phyloP scores from a whole-genome alignment of 495 filamentous ascomycete species.

The Aspergillus bridgeri region DNA sequence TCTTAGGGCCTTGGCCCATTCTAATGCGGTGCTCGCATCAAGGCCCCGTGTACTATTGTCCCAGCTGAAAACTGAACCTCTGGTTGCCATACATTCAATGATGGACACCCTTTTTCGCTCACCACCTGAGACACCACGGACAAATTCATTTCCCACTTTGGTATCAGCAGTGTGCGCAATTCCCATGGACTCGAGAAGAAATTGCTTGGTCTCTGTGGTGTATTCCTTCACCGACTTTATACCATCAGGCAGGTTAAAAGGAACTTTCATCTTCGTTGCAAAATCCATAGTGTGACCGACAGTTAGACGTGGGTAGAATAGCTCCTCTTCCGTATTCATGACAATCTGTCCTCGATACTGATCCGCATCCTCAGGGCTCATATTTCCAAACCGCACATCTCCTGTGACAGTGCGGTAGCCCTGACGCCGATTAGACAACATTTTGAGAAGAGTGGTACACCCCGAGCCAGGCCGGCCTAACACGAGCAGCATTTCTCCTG shows the following conservation, averaged over 20 bases:
- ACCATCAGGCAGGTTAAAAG: slow-evolving; percentile 29
- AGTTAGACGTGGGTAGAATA: slow-evolving; percentile 60
- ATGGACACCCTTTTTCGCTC: slow-evolving; percentile 73
- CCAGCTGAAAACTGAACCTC: slow-evolving; percentile 58
- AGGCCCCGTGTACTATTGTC: slow-evolving; percentile 62
- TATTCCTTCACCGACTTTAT: slow-evolving; percentile 47
- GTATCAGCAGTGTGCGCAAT: slow-evolving; percentile 81
- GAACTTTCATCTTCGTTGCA: slow-evolving; percentile 45
- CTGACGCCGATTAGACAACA: slow-evolving; percentile 54
- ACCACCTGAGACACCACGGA: slow-evolving; percentile 81
- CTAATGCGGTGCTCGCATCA: slow-evolving; percentile 55
- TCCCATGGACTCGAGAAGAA: slow-evolving; percentile 64
- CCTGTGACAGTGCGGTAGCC: slow-evolving; percentile 54
- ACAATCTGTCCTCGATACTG: slow-evolving; percentile 62
- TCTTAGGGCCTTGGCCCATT: slow-evolving; percentile 44
- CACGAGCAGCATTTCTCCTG: slow-evolving; percentile 35
- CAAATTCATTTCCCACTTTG: slow-evolving; percentile 72
- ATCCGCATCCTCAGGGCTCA: slow-evolving; percentile 49
- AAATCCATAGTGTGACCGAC: slow-evolving; percentile 67
- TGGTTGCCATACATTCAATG: slow-evolving; percentile 60
- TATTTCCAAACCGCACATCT: slow-evolving; percentile 56
- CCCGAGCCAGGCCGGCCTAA: slow-evolving; percentile 32
- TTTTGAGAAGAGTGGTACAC: slow-evolving; percentile 48
- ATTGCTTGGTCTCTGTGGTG: slow-evolving; percentile 55
- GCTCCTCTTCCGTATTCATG: slow-evolving; percentile 60